phyloP scores from a whole-genome alignment of 2,329 filamentous ascomycete genomes.

The Helicocarpus griseus region DNA sequence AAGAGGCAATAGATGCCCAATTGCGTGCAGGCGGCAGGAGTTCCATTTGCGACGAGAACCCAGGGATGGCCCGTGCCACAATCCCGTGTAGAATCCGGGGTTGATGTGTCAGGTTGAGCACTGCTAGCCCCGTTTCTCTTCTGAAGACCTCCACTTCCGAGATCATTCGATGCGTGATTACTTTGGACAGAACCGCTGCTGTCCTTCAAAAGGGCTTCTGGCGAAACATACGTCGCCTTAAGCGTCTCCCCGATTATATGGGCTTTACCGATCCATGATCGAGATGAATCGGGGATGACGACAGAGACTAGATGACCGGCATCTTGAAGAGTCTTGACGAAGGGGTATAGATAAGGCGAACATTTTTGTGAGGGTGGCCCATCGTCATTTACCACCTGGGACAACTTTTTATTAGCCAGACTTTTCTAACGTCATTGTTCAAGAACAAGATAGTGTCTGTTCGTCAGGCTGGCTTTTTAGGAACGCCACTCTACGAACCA shows the following conservation, averaged over 20 bases:
- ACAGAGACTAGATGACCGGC: slow-evolving; percentile 77
- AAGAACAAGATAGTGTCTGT: not conserved
- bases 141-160: slow-evolving; percentile 48
- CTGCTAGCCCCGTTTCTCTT: not conserved
- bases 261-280: slow-evolving; percentile 93
- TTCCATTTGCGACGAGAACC: slow-evolving; percentile 63
- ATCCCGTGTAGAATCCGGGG: not conserved
- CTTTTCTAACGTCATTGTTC: not conserved
- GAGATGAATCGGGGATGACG: slow-evolving; percentile 74
- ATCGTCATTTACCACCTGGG: slow-evolving; percentile 55
- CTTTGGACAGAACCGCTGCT: not conserved
- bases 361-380: slow-evolving; percentile 62
- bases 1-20: slow-evolving; percentile 71
- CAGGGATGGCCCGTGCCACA: slow-evolving; percentile 43
- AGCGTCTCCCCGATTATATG: slow-evolving; percentile 82
- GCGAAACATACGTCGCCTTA: slow-evolving; percentile 64
- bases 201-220: slow-evolving; percentile 40
- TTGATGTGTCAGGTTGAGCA: slow-evolving; percentile 32
- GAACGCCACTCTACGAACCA: not conserved
- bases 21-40: slow-evolving; percentile 66
- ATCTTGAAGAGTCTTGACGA: slow-evolving; percentile 57
- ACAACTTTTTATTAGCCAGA: not conserved
- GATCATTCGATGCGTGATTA: not conserved
- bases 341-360: slow-evolving; percentile 64
- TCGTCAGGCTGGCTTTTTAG: not conserved